Evolutionary conservation across 257 asterid species (phyloP), one percentile per base, ranked within the genome.

Genomic region (Solanum pennellii): DNA sequence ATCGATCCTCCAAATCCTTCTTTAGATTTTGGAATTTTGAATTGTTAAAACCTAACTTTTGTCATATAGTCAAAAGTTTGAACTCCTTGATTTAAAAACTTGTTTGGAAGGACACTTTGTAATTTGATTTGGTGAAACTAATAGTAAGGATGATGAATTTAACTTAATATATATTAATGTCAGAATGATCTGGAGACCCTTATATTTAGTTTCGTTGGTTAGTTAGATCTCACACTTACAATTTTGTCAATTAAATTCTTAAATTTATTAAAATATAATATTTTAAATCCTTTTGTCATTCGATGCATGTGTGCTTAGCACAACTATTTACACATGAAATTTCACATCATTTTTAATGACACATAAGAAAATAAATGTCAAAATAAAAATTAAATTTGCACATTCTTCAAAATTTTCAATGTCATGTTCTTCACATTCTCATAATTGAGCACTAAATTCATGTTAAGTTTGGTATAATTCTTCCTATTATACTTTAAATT

Each of bases 181-280:
- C 0, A 10, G n/a, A 18, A 18, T 56, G n/a, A 56, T 0, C 5
- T 7, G 0, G 65, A 52, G 62, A 56, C 0, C n/a, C 23, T 1
- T 56, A 1, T 18, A 6, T 18, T 56, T 56, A 4, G 1, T 18
- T 18, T 5, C 2, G n/a, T 7, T 52, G 6, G 4, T 52, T n/a
- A 18, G n/a, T 56, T 56, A 1, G 11, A 56, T 4, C 65, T 56
- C 1, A 3, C 11, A 18, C 11, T 56, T 16, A 18, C 0, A 10
- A 18, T 9, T 16, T 56, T 16, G n/a, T 0, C 4, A 56, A 56
- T 0, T 56, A 5, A 56, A 52, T 10, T 0, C 10, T 52, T 18
- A 3, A 2, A 56, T 9, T 56, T 2, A 18, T 56, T 56, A 56
- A 56, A 56, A 56, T 4, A 56, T 0, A 52, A 16, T 49, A 52